A percentile compares a stretch with the other conserved stretches of the same genome.
Conservation (phyloP, 306 rosid species). For the Alnus glutinosa region DNA sequence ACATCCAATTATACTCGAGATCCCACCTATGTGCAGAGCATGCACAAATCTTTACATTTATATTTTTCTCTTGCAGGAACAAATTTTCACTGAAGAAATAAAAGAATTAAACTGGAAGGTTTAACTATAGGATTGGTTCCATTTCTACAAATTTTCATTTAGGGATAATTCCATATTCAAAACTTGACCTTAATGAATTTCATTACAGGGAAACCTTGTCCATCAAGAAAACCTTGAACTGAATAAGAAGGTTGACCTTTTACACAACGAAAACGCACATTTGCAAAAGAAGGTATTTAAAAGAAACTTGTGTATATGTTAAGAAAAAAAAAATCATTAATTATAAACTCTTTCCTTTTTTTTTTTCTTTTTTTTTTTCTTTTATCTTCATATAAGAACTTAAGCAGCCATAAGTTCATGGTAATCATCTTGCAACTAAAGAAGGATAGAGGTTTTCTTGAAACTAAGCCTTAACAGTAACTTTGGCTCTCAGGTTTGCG, state of each 20-base stretch:
- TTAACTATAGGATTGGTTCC: background rate
- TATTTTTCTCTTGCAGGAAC: slow-evolving; percentile 49
- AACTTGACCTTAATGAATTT: slow-evolving; percentile 24
- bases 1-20: background rate
- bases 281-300: slow-evolving; percentile 53
- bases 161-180: slow-evolving; percentile 9
- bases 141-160: slow-evolving; percentile 13
- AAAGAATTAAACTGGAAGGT: slow-evolving; percentile 53
- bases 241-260: slow-evolving; percentile 43
- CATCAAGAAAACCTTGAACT: slow-evolving; percentile 60
- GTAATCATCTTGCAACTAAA: slow-evolving; percentile 17
- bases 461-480: slow-evolving; percentile 22
- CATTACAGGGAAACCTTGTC: slow-evolving; percentile 53
- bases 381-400: background rate
- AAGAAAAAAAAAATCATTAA: no score
- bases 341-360: background rate
- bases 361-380: background rate
- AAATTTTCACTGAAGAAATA: slow-evolving; percentile 49
- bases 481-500: slow-evolving; percentile 53
- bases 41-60: slow-evolving; percentile 10
- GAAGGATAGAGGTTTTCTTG: slow-evolving; percentile 20
- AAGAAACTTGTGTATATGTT: background rate
- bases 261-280: slow-evolving; percentile 53
- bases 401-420: background rate
- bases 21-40: slow-evolving; percentile 5